These are phyloP conservation scores for Fragaria nilgerrensis DNA, from an alignment of 306 rosid genomes.

Conservation along the genomic window DNA sequence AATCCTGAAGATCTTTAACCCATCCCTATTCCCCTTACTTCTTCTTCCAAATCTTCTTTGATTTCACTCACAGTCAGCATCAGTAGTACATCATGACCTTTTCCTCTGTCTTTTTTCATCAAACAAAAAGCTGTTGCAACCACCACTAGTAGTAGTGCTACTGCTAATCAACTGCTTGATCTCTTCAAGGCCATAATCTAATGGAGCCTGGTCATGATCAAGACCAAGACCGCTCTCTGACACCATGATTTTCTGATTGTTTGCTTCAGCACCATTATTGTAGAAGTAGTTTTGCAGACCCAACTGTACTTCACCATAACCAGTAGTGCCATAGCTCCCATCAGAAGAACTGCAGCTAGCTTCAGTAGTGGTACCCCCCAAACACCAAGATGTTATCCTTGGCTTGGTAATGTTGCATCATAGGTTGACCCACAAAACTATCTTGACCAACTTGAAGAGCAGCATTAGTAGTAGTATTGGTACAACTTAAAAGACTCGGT, in stretches of 20 bases:
- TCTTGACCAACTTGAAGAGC: slow-evolving; percentile 41
- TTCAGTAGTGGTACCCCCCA: slow-evolving; percentile 40
- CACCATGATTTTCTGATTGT: slow-evolving; percentile 29
- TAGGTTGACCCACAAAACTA: slow-evolving; percentile 26
- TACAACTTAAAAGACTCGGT: slow-evolving; percentile 36
- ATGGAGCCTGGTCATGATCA: slow-evolving; percentile 35
- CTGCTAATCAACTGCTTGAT: slow-evolving; percentile 59
- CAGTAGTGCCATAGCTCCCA: slow-evolving; percentile 34
- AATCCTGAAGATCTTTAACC: slow-evolving; percentile 21
- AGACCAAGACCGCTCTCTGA: slow-evolving; percentile 36
- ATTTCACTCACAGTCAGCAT: slow-evolving; percentile 45
- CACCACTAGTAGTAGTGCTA: slow-evolving; percentile 1
- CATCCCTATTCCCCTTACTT: neutral
- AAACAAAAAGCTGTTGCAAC: slow-evolving; percentile 54
- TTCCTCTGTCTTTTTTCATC: slow-evolving; percentile 59
- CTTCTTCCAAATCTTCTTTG: slow-evolving; percentile 33
- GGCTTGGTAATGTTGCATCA: slow-evolving; percentile 32
- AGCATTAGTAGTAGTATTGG: slow-evolving; percentile 11
- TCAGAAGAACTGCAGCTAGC: slow-evolving; percentile 67
- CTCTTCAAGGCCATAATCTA: slow-evolving; percentile 65
- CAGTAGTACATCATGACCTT: slow-evolving; percentile 46
- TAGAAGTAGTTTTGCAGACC: slow-evolving; percentile 19
- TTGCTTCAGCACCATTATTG: slow-evolving; percentile 38
- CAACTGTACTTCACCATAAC: slow-evolving; percentile 20
- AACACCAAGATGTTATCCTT: slow-evolving; percentile 35